A percentile compares a stretch with the other conserved stretches of the same genome.
Evolutionary conservation across 2,329 filamentous ascomycete species (phyloP).

Genomic region (Sordariomycetes sp.): DNA sequence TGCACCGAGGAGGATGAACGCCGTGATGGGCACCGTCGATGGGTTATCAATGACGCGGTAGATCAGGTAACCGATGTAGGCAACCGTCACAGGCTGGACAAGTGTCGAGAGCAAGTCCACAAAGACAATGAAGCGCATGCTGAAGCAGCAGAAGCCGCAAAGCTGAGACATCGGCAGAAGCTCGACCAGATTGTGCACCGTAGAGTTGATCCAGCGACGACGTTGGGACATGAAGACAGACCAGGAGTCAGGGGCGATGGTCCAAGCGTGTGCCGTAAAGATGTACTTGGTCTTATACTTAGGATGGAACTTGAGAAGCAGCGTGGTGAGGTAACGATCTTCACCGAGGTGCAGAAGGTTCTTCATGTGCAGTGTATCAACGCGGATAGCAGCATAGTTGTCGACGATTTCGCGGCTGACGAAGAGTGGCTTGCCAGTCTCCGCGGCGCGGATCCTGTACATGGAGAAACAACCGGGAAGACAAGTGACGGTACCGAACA

Average conservation of each 20-base stretch:
- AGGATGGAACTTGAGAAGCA: conserved; percentile 84
- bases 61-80: conserved; percentile 85
- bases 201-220: conserved; percentile 99
- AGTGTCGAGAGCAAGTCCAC: conserved; percentile 86
- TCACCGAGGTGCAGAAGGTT: conserved; percentile 94
- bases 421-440: conserved; percentile 91
- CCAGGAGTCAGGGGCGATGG: conserved; percentile 92
- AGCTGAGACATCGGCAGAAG: conserved; percentile 88
- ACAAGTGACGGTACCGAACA: conserved; percentile 96
- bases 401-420: conserved; percentile 89
- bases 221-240: conserved; percentile 92
- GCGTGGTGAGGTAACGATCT: conserved; percentile 91
- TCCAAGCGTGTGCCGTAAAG: conserved; percentile 87
- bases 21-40: conserved; percentile 65
- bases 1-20: conserved; percentile 85
- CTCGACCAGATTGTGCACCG: conserved; percentile 94
- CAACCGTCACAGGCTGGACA: conserved; percentile 83
- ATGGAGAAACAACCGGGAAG: conserved; percentile 98
- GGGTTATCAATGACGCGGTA: conserved; percentile 56
- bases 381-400: conserved; percentile 81
- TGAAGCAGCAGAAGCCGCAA: conserved; percentile 99
- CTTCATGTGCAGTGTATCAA: conserved; percentile 98
- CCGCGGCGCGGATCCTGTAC: conserved; percentile 92
- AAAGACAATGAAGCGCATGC: conserved; percentile 97
- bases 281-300: conserved; percentile 99